Evolutionary conservation across 163 green algal genomes (phyloP).

Genomic region (Volvox carteri): DNA sequence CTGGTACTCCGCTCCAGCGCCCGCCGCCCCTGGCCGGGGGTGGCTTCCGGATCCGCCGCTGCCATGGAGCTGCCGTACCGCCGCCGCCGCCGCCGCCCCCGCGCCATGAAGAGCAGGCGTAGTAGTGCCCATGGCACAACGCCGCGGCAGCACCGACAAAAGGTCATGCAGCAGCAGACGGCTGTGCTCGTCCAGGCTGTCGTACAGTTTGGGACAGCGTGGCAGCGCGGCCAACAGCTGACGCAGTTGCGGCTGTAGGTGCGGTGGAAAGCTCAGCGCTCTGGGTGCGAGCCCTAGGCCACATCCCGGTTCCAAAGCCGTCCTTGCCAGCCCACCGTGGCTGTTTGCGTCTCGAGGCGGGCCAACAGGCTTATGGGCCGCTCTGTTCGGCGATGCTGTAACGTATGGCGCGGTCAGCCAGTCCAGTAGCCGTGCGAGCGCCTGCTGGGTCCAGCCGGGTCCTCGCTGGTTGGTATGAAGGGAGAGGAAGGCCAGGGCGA

Average conservation of each 20-base stretch:
- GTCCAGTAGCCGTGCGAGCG: background rate
- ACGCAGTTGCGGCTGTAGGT: constrained; percentile 8
- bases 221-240: constrained; percentile 4
- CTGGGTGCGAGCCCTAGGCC: background rate
- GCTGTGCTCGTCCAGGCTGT: background rate
- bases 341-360: background rate
- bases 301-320: background rate
- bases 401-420: constrained; percentile 6
- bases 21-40: too few relatives aligned
- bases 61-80: too few relatives aligned
- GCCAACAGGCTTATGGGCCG: background rate
- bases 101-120: too few relatives aligned
- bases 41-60: background rate
- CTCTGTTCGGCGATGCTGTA: background rate
- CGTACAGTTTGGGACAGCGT: constrained; percentile 10
- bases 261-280: background rate
- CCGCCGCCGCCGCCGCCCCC: background rate
- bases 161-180: background rate
- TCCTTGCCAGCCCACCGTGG: too few relatives aligned
- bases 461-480: background rate
- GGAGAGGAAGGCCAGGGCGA: constrained; percentile 5
- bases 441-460: background rate
- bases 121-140: background rate
- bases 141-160: background rate
- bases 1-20: background rate